Percentiles rank a stretch among this genome's conserved stretches.
phyloP scores from a whole-genome alignment of 1,139 yeast species.

The Blastobotrys indianensis region DNA sequence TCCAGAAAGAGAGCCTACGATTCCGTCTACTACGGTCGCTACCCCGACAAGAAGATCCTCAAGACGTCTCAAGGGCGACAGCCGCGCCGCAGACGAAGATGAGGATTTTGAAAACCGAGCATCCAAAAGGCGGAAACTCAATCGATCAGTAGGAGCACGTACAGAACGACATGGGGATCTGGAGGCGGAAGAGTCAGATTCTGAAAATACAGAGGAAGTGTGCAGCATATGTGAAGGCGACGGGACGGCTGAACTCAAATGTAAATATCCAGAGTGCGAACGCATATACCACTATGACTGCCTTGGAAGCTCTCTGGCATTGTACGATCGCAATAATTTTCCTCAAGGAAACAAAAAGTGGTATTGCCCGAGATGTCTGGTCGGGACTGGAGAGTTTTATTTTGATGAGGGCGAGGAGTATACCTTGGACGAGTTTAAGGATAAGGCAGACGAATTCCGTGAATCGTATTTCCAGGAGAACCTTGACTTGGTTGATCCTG shows the following conservation, averaged over 20 bases:
- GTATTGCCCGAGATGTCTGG: conserved; percentile 77
- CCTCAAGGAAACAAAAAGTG: conserved; percentile 39
- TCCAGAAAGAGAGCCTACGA: background rate
- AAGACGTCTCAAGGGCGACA: background rate
- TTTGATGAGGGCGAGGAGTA: conserved; percentile 72
- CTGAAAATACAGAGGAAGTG: conserved; percentile 43
- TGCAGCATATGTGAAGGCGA: background rate
- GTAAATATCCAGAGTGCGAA: conserved; percentile 48
- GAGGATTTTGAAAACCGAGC: conserved; percentile 4
- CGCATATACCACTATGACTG: conserved; percentile 62
- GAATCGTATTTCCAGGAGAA: conserved; percentile 41
- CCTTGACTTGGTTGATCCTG: conserved; percentile 35
- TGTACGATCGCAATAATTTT: conserved; percentile 32
- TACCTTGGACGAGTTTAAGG: conserved; percentile 53
- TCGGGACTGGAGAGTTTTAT: conserved; percentile 86
- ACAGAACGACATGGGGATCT: conserved; percentile 9
- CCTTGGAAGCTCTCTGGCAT: conserved; percentile 35
- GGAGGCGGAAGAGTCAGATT: conserved; percentile 27
- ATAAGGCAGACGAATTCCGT: conserved; percentile 49
- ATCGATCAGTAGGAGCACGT: background rate
- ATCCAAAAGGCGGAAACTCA: conserved; percentile 7
- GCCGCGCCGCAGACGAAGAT: background rate
- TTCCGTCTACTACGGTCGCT: background rate
- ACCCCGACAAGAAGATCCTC: too few relatives aligned
- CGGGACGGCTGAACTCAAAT: conserved; percentile 9